phyloP scores from a whole-genome alignment of 345 rosid species.

The Citrus maxima region DNA sequence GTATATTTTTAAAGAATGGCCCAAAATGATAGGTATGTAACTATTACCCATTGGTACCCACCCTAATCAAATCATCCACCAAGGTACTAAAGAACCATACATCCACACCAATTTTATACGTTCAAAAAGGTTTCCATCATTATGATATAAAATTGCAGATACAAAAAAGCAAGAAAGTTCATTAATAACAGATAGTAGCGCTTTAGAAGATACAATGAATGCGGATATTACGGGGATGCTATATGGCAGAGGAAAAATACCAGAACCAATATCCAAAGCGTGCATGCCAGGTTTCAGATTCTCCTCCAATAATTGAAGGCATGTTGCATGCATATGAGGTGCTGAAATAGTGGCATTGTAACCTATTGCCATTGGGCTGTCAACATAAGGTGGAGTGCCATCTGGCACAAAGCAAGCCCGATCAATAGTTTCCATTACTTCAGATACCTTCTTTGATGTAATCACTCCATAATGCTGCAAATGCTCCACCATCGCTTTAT shows the following conservation, averaged over 20 bases:
- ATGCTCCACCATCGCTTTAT: constrained; percentile 68
- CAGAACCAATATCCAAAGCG: constrained; percentile 97
- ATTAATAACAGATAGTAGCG: not conserved
- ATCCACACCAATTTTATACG: not conserved
- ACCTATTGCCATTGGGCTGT: constrained; percentile 85
- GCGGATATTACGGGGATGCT: not conserved
- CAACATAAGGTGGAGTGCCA: constrained; percentile 68
- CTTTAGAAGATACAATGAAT: not conserved
- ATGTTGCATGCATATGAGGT: constrained; percentile 98
- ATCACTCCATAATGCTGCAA: constrained; percentile 63
- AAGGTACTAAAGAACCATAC: not conserved
- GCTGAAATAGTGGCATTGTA: constrained; percentile 98
- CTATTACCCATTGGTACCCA: not conserved
- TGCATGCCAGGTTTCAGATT: constrained; percentile 89
- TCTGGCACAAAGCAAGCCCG: constrained; percentile 80
- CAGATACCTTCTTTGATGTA: constrained; percentile 59
- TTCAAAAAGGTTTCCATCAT: not conserved
- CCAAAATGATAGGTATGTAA: not conserved
- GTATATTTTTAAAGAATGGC: not conserved
- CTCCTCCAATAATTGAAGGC: constrained; percentile 79
- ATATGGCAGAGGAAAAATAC: constrained; percentile 28
- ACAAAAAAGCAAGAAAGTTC: not conserved
- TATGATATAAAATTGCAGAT: not conserved
- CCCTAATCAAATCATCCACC: not conserved
- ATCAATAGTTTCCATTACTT: constrained; percentile 85